phyloP scores from a whole-genome alignment of 495 filamentous ascomycete genomes.

The Chaetomium tenue region DNA sequence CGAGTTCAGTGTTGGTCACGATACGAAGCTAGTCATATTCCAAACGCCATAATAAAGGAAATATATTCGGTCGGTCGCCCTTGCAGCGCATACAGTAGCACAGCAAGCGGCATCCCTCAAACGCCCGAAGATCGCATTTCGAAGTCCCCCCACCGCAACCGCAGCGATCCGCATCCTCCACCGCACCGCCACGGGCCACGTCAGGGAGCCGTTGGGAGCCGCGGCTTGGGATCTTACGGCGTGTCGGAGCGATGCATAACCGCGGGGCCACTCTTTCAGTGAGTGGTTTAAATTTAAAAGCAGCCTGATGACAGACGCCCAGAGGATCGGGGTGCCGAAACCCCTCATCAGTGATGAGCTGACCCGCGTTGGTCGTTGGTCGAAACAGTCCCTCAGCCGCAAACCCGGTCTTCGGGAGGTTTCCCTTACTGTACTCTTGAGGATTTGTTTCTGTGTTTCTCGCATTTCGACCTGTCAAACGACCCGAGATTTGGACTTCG shows the following conservation, averaged over 20 bases:
- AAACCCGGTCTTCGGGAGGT: background rate
- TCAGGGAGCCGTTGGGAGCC: background rate
- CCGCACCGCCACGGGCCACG: conserved; percentile 14
- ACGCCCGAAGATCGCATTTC: background rate
- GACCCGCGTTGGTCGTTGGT: background rate
- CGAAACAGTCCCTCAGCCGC: background rate
- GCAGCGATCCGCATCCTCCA: background rate
- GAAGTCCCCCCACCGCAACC: background rate
- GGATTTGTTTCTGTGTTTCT: background rate
- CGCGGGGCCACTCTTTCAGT: no score
- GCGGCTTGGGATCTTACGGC: no score
- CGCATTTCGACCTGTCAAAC: background rate
- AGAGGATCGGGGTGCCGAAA: no score
- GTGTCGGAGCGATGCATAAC: no score
- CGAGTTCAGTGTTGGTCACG: background rate
- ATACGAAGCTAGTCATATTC: background rate
- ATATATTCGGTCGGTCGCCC: background rate
- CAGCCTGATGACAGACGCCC: no score
- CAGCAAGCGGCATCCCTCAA: background rate
- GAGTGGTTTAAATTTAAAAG: no score
- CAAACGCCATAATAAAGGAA: background rate
- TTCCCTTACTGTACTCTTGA: background rate
- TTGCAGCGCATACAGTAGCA: conserved; percentile 2
- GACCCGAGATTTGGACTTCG: background rate
- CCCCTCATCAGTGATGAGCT: background rate